Base-by-base conservation (phyloP, 768 basidiomycete genomes). In the Rhizopogon salebrosus region DNA sequence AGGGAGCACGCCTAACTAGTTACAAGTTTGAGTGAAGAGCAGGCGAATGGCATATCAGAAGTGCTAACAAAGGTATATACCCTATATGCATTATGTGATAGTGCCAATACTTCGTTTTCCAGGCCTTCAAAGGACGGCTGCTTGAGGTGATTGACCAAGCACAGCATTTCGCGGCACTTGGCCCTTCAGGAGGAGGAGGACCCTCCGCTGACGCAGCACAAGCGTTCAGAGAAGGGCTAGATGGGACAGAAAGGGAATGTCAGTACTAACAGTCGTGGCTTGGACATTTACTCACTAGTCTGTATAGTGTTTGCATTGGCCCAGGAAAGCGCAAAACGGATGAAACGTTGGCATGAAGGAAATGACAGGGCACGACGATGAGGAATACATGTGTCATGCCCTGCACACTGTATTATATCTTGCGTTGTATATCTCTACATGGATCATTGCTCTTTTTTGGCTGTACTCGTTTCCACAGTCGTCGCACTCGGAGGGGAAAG, bases 171-270 rank as follows among this genome's bases (percentile, higher is more conserved):
- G 90, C 85, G 34, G 77, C 82, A 0, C 67, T 87, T 16, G 87
- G 84, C 24, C 76, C 80, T 39, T 75, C 75, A n/a, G 79, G 80
- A 22, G 71, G 72, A 18, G 75, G 77, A 10, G 77, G 79, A 3
- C 72, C 79, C 4, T 72, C 74, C 6, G 80, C 77, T 13, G 84
- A 87, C 56, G 64, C 72, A 1, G 82, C 89, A 6, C 85, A 88
- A 57, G 72, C 80, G 11, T 98, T 98, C 62, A 76, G 92, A 58
- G 94, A 95, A 66, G 95, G 94, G 1, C 79, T 98, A 54, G 94
- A 98, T 51, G 83, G 80, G n/a, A 91, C 90, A 13, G 94, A 98
- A 66, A 80, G 95, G 57, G 92, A 95, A 75, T 60, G 94, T 95
- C 65, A 76, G 85, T 46, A 8, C 14, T 75, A n/a, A 48, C 34